These are phyloP conservation scores for Beauveria sp. DNA, from an alignment of 2,329 filamentous ascomycete genomes.

Conservation along the genomic window DNA sequence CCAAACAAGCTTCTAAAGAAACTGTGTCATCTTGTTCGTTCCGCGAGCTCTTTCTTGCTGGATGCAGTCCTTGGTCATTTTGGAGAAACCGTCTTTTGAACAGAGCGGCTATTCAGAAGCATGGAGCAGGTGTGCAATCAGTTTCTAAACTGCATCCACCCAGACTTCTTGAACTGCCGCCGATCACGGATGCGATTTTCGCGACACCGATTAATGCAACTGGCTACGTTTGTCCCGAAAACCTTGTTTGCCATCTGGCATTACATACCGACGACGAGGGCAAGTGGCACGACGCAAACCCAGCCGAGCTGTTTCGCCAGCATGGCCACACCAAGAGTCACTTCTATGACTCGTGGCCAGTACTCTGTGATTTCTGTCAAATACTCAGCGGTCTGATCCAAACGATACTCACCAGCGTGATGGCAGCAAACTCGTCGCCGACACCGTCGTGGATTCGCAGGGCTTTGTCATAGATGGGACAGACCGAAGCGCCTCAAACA, in stretches of 20 bases:
- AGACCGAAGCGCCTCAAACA: conserved; percentile 14
- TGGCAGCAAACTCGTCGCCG: conserved; percentile 13
- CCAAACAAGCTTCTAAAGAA: conserved; percentile 14
- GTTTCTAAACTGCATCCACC: conserved; percentile 15
- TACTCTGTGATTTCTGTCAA: conserved; percentile 15
- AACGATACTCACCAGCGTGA: conserved; percentile 15
- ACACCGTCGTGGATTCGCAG: conserved; percentile 13
- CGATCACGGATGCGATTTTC: conserved; percentile 15
- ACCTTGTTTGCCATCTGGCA: background rate
- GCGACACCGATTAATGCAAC: conserved; percentile 12
- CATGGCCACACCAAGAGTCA: conserved; percentile 13
- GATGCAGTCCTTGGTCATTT: conserved; percentile 23
- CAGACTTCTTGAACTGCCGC: conserved; percentile 13
- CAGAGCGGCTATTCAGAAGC: conserved; percentile 29
- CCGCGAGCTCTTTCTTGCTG: conserved; percentile 28
- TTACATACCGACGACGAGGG: conserved; percentile 14
- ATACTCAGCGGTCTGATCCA: conserved; percentile 10
- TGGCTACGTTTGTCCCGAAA: background rate
- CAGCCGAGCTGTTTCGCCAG: conserved; percentile 17
- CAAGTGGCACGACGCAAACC: conserved; percentile 15
- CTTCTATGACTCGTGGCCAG: conserved; percentile 17
- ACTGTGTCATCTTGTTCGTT: conserved; percentile 10
- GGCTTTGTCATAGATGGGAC: conserved; percentile 16
- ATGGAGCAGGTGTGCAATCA: conserved; percentile 18
- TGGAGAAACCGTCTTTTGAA: conserved; percentile 34